A percentile compares a stretch with the other conserved stretches of the same genome.
Evolutionary conservation across 257 asterid species (phyloP).

Genomic region (Solanum chmielewskii): DNA sequence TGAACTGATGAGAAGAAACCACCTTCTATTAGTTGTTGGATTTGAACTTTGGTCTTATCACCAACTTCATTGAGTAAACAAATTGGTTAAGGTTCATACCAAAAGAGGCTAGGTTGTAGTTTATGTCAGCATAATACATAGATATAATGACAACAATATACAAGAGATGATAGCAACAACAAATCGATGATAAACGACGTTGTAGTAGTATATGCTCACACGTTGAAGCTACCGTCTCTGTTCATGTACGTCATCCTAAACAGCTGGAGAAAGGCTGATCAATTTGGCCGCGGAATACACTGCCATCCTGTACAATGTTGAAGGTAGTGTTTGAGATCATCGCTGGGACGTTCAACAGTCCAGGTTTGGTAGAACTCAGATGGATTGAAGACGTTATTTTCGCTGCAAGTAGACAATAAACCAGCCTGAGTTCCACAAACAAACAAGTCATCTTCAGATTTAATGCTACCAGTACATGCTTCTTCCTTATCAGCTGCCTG

Average conservation of each 20-base stretch:
- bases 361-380: conserved; percentile 38
- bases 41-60: background rate
- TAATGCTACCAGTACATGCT: conserved; percentile 52
- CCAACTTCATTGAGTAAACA: background rate
- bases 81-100: background rate
- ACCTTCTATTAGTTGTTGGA: background rate
- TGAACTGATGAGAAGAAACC: background rate
- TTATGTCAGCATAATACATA: background rate
- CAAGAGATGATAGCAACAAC: background rate
- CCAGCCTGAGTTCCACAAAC: conserved; percentile 48
- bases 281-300: conserved; percentile 20
- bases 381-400: conserved; percentile 37
- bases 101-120: background rate
- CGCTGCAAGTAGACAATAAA: conserved; percentile 14
- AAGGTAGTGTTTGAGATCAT: conserved; percentile 45
- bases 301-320: conserved; percentile 71
- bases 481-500: conserved; percentile 69
- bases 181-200: background rate
- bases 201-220: background rate
- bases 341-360: conserved; percentile 53
- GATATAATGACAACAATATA: background rate
- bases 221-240: background rate
- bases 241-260: background rate
- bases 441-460: conserved; percentile 68
- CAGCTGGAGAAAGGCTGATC: conserved; percentile 14